Evolutionary conservation across 2,329 filamentous ascomycete species (phyloP).

Genomic region (Diaporthe helianthi): DNA sequence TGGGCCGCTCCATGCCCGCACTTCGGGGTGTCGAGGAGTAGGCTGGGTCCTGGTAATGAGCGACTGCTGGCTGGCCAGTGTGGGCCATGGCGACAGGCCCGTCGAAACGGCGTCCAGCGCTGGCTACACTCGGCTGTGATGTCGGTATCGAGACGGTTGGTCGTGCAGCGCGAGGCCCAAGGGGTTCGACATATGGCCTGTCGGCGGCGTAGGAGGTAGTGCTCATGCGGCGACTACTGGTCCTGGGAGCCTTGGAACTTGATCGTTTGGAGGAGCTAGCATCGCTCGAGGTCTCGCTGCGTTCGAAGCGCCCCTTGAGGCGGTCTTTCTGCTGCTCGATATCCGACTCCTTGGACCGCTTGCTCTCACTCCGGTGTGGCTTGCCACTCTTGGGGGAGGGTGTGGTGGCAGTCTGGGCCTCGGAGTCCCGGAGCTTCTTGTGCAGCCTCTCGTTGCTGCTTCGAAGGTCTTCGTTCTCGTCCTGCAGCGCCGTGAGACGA

Average conservation of each 20-base stretch:
- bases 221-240: slow-evolving; percentile 22
- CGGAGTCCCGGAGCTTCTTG: slow-evolving; percentile 37
- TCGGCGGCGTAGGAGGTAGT: slow-evolving; percentile 10
- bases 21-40: slow-evolving; percentile 31
- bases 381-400: slow-evolving; percentile 38
- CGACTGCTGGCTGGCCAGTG: slow-evolving; percentile 5
- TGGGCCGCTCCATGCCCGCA: slow-evolving; percentile 30
- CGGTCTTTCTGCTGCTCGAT: slow-evolving; percentile 39
- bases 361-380: slow-evolving; percentile 40
- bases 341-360: slow-evolving; percentile 37
- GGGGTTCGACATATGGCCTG: slow-evolving; percentile 29
- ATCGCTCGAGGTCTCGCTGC: slow-evolving; percentile 41
- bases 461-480: slow-evolving; percentile 33
- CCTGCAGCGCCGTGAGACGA: slow-evolving; percentile 30
- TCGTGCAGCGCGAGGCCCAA: neutral
- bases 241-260: slow-evolving; percentile 22
- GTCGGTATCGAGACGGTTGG: neutral
- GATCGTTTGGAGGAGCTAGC: slow-evolving; percentile 35
- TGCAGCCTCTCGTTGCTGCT: slow-evolving; percentile 36
- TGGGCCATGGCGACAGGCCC: slow-evolving; percentile 25
- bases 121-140: neutral
- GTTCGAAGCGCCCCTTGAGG: slow-evolving; percentile 44
- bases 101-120: slow-evolving; percentile 14
- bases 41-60: slow-evolving; percentile 13
- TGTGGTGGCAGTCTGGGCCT: slow-evolving; percentile 37